Percentiles rank a stretch among this genome's conserved stretches.
Conservation (phyloP, 2,329 filamentous ascomycete species). For the Rutstroemia sp. region DNA sequence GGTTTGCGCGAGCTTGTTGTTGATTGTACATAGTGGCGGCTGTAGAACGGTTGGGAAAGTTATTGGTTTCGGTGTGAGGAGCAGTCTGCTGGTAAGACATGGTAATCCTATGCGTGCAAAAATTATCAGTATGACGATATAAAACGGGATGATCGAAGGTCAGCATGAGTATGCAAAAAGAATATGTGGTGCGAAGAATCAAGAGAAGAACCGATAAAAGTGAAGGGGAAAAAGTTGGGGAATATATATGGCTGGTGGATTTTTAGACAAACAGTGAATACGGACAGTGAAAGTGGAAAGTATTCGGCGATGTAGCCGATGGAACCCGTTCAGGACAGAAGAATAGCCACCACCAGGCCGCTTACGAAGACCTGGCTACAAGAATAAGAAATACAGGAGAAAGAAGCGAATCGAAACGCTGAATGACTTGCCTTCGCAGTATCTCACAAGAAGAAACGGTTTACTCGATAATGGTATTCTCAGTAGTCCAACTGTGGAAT, state of each 20-base stretch:
- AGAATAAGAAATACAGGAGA: background rate
- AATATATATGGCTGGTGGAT: background rate
- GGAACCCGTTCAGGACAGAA: too few relatives aligned
- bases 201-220: background rate
- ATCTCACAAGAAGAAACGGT: conserved; percentile 14
- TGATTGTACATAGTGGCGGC: conserved; percentile 26
- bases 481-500: conserved; percentile 15
- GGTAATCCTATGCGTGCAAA: conserved; percentile 20
- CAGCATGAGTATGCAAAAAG: background rate
- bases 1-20: conserved; percentile 22
- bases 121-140: conserved; percentile 13
- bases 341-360: too few relatives aligned
- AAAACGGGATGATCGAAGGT: background rate
- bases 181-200: background rate
- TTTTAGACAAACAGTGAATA: conserved; percentile 1
- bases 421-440: conserved; percentile 22
- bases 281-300: background rate
- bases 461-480: conserved; percentile 10
- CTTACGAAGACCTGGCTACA: background rate
- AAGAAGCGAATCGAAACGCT: background rate
- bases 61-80: conserved; percentile 19
- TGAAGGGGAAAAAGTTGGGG: background rate
- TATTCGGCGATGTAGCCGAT: background rate
- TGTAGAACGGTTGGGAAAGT: conserved; percentile 20
- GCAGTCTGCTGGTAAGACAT: conserved; percentile 31